These are phyloP conservation scores for Tuber aestivum DNA, from an alignment of 495 filamentous ascomycete species.

Conservation along the genomic window DNA sequence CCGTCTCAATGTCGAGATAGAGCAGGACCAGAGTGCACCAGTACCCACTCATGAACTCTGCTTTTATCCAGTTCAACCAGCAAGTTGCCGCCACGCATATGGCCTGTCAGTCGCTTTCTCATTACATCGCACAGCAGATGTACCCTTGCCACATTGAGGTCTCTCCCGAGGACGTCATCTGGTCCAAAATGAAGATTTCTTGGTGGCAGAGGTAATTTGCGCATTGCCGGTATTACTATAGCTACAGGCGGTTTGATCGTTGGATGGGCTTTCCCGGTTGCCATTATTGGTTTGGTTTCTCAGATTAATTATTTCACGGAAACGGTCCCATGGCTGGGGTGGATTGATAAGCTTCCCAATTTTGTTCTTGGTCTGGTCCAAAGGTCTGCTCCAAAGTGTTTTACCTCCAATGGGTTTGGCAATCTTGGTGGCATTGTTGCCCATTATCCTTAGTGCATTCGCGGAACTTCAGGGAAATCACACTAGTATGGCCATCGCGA, in stretches of 20 bases:
- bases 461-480: constrained; percentile 69
- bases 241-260: constrained; percentile 72
- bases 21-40: constrained; percentile 79
- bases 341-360: constrained; percentile 58
- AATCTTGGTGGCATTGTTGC: constrained; percentile 73
- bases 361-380: constrained; percentile 65
- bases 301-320: constrained; percentile 64
- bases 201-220: constrained; percentile 91
- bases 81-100: constrained; percentile 96
- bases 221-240: constrained; percentile 59
- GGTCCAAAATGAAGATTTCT: constrained; percentile 94
- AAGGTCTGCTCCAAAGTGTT: constrained; percentile 78
- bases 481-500: constrained; percentile 72
- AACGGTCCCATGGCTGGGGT: constrained; percentile 61
- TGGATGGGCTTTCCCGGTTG: constrained; percentile 86
- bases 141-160: constrained; percentile 87
- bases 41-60: constrained; percentile 93
- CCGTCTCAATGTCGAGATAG: constrained; percentile 86
- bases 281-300: constrained; percentile 75
- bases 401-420: constrained; percentile 72
- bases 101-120: constrained; percentile 87
- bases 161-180: constrained; percentile 86
- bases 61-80: constrained; percentile 97
- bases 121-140: constrained; percentile 92
- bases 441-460: constrained; percentile 67